phyloP scores from a whole-genome alignment of 2,329 filamentous ascomycete genomes.

The Cordyceps cicadae region DNA sequence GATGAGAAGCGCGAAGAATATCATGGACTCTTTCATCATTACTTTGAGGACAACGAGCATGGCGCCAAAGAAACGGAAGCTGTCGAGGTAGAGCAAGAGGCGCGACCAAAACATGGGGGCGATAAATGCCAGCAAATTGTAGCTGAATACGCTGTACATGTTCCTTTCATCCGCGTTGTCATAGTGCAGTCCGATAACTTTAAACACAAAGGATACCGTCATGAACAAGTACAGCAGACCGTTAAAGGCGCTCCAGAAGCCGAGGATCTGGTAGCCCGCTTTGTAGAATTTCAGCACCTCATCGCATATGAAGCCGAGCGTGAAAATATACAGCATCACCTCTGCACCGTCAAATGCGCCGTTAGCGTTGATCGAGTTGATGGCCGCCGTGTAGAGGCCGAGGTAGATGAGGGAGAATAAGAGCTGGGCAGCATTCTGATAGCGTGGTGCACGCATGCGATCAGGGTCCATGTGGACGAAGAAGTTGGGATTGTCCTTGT shows the following conservation, averaged over 20 bases:
- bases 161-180: slow-evolving; percentile 37
- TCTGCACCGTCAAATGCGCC: slow-evolving; percentile 83
- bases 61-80: slow-evolving; percentile 89
- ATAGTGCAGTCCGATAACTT: slow-evolving; percentile 67
- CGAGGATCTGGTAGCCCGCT: slow-evolving; percentile 80
- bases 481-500: slow-evolving; percentile 71
- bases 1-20: slow-evolving; percentile 86
- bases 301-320: slow-evolving; percentile 81
- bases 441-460: slow-evolving; percentile 83
- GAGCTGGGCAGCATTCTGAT: slow-evolving; percentile 86
- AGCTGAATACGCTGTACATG: slow-evolving; percentile 71
- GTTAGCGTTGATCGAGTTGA: slow-evolving; percentile 84
- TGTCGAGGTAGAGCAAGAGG: slow-evolving; percentile 85
- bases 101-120: slow-evolving; percentile 97
- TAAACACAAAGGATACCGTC: slow-evolving; percentile 66
- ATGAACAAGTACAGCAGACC: slow-evolving; percentile 71
- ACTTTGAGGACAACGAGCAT: slow-evolving; percentile 97
- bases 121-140: slow-evolving; percentile 88
- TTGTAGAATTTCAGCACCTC: slow-evolving; percentile 89
- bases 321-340: slow-evolving; percentile 81
- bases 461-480: slow-evolving; percentile 84
- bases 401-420: slow-evolving; percentile 78
- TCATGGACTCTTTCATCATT: slow-evolving; percentile 89
- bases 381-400: slow-evolving; percentile 75
- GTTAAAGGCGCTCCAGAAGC: slow-evolving; percentile 98